Evolutionary conservation across 225 moss, liverwort and hornwort species (phyloP).

Genomic region (Straminergon stramineum): DNA sequence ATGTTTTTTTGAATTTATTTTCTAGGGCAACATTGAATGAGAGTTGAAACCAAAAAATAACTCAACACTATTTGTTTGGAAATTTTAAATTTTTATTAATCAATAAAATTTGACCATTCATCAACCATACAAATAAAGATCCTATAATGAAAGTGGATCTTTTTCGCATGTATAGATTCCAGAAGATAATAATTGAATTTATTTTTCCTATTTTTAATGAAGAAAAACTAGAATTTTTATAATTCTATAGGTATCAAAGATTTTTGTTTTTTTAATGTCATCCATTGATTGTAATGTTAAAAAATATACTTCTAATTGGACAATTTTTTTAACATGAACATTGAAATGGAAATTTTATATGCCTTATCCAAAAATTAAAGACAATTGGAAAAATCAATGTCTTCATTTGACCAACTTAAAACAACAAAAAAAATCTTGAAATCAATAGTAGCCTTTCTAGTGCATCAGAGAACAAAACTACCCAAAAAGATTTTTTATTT

Average conservation of each 20-base stretch:
- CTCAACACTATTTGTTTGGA: background rate
- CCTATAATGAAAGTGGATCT: background rate
- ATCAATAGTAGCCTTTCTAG: background rate
- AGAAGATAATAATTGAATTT: no score
- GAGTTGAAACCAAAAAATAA: background rate
- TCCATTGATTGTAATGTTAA: background rate
- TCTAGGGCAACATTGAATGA: background rate
- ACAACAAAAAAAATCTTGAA: background rate
- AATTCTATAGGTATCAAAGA: background rate
- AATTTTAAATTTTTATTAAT: background rate
- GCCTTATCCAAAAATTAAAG: background rate
- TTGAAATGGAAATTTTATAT: background rate
- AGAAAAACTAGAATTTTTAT: fast-evolving
- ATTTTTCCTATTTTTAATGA: background rate
- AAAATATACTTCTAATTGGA: background rate
- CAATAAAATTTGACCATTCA: background rate
- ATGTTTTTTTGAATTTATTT: background rate
- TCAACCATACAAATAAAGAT: background rate
- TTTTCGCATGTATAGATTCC: fast-evolving
- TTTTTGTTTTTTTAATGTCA: no score
- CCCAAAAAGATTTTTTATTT: fast-evolving
- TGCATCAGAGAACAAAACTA: background rate
- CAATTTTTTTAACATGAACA: background rate
- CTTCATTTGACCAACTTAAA: no score
- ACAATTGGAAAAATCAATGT: background rate